These are phyloP conservation scores for Pichia sp. DNA, from an alignment of 1,139 yeast species.

Conservation along the genomic window DNA sequence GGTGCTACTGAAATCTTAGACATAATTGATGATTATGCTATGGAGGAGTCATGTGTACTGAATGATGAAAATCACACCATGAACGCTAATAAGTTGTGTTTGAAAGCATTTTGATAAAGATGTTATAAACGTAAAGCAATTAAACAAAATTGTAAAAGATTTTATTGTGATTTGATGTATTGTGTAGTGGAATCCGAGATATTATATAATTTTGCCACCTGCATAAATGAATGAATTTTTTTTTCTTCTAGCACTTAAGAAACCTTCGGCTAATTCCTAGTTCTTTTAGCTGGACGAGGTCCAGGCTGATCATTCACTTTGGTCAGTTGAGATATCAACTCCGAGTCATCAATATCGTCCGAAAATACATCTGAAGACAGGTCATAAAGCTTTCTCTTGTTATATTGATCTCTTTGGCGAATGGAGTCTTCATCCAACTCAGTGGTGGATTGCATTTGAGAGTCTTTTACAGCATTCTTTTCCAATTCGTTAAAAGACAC, in stretches of 20 bases:
- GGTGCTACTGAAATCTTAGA: neutral
- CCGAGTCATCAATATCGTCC: constrained; percentile 16
- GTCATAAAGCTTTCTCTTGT: constrained; percentile 3
- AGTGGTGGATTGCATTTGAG: neutral
- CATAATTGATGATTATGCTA: neutral
- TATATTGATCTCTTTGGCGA: neutral
- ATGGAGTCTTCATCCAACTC: neutral
- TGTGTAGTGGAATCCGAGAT: neutral
- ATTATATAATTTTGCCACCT: neutral
- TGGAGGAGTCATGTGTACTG: neutral
- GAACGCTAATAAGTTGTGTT: neutral
- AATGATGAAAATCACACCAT: neutral
- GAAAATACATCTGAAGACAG: constrained; percentile 15
- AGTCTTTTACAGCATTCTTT: neutral
- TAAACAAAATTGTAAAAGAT: neutral
- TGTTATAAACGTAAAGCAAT: neutral
- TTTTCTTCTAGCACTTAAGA: neutral
- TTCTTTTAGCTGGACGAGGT: constrained; percentile 8
- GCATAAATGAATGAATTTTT: neutral
- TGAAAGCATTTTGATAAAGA: neutral
- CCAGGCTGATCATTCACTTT: neutral
- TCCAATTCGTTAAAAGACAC: constrained; percentile 12
- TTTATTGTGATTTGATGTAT: neutral
- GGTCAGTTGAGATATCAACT: constrained; percentile 7
- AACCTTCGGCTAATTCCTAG: neutral